phyloP scores from a whole-genome alignment of 148 eudicot genomes.

The Chenopodium formosanum region DNA sequence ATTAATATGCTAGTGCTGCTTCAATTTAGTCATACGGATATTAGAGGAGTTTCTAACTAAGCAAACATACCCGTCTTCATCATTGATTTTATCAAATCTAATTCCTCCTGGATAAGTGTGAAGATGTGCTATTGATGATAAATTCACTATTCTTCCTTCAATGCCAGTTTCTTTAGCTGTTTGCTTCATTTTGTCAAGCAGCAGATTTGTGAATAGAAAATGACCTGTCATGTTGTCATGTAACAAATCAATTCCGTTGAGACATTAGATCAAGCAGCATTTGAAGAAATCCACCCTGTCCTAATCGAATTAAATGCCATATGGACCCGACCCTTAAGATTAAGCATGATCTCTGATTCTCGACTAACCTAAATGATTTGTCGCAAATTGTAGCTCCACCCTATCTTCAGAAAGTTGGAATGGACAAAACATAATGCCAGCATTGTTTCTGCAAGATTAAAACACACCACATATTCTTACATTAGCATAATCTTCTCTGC shows the following conservation, averaged over 20 bases:
- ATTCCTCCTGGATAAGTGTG: slow-evolving; percentile 56
- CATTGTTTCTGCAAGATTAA: slow-evolving; percentile 69
- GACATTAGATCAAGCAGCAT: background rate
- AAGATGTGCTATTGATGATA: slow-evolving; percentile 67
- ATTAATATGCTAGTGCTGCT: too few relatives aligned
- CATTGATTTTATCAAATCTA: slow-evolving; percentile 53
- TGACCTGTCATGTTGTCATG: slow-evolving; percentile 56
- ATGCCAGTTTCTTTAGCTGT: slow-evolving; percentile 57
- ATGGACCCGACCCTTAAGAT: too few relatives aligned
- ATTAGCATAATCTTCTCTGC: background rate
- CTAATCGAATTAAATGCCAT: too few relatives aligned
- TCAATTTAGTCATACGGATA: background rate
- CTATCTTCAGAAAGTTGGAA: slow-evolving; percentile 77
- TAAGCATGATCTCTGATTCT: too few relatives aligned
- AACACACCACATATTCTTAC: background rate
- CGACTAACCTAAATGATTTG: slow-evolving; percentile 69
- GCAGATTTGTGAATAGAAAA: slow-evolving; percentile 65
- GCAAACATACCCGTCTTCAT: slow-evolving; percentile 40
- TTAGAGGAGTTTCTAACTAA: background rate
- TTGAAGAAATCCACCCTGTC: too few relatives aligned
- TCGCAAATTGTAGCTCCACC: slow-evolving; percentile 82
- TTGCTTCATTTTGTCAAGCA: slow-evolving; percentile 77
- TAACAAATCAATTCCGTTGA: background rate
- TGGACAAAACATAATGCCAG: slow-evolving; percentile 89
- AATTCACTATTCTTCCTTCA: slow-evolving; percentile 74